Evolutionary conservation across 2,329 filamentous ascomycete species (phyloP).

Genomic region (Aspergillus sojae): DNA sequence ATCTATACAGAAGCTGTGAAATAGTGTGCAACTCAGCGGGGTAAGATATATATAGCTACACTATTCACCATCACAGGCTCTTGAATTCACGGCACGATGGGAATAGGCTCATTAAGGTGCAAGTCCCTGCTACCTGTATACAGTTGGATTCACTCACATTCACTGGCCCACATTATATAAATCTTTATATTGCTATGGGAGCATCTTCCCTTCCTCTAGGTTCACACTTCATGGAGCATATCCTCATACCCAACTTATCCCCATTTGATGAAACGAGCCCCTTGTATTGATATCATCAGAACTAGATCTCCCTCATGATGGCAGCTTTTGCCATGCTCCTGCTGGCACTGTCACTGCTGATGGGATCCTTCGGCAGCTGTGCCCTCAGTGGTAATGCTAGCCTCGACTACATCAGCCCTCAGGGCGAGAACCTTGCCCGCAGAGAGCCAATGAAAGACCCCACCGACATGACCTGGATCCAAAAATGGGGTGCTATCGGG

Average conservation of each 20-base stretch:
- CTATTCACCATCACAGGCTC: neutral
- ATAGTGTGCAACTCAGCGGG: neutral
- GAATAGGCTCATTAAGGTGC: neutral
- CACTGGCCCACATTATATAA: neutral
- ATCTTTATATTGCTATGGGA: too few relatives aligned
- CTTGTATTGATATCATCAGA: neutral
- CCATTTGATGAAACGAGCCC: neutral
- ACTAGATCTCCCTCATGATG: neutral
- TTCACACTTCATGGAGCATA: neutral
- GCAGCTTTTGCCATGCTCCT: neutral
- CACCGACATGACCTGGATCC: constrained; percentile 28
- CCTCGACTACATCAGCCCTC: neutral
- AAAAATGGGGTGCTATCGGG: constrained; percentile 39
- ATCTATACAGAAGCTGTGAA: too few relatives aligned
- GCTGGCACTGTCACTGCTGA: neutral
- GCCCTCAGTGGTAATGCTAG: neutral
- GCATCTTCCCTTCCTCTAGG: neutral
- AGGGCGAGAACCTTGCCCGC: neutral
- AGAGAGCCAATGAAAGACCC: neutral
- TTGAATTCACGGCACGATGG: neutral
- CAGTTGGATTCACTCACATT: neutral
- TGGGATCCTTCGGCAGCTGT: neutral
- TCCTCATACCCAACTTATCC: neutral
- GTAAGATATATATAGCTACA: neutral
- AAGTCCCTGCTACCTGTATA: neutral